Conservation (phyloP, 1,284 basidiomycete species). For the Fomitopsis palustris region DNA sequence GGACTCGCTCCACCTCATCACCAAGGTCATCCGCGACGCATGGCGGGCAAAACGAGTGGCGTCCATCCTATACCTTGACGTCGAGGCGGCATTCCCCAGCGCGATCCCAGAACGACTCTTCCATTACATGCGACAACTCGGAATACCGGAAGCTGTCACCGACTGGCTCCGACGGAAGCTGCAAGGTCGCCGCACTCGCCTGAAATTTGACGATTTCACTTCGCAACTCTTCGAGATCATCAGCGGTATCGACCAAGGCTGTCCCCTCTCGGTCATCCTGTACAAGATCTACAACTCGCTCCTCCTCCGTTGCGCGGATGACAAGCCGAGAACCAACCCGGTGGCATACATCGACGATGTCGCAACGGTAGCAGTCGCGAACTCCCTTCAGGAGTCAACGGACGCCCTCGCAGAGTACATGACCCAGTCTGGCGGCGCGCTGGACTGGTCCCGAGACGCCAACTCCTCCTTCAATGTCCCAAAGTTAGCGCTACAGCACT, state of each 20-base stretch:
- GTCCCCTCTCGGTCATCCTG: constrained; percentile 28
- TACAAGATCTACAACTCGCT: constrained; percentile 33
- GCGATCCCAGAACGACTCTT: too few species aligned
- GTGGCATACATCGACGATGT: constrained; percentile 26
- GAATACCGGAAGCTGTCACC: constrained; percentile 23
- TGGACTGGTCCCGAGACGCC: constrained; percentile 20
- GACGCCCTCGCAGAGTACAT: constrained; percentile 17
- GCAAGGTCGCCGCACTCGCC: constrained; percentile 16
- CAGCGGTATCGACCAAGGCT: constrained; percentile 32
- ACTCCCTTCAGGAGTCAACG: constrained; percentile 13
- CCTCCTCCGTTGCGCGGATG: constrained; percentile 18
- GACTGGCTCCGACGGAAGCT: constrained; percentile 24
- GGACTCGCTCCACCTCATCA: constrained; percentile 34
- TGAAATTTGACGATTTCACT: constrained; percentile 29
- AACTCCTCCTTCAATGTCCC: constrained; percentile 21
- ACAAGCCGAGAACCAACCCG: constrained; percentile 11
- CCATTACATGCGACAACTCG: constrained; percentile 1
- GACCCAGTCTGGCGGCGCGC: constrained; percentile 13
- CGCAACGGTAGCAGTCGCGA: constrained; percentile 12
- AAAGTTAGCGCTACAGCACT: constrained; percentile 20
- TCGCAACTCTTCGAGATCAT: constrained; percentile 21
- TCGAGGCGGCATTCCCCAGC: not conserved
- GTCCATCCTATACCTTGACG: constrained; percentile 22
- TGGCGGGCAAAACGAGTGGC: constrained; percentile 32
- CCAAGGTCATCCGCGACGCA: constrained; percentile 28